Evolutionary conservation across 257 asterid genomes (phyloP).

Genomic region (Linaria vulgaris): DNA sequence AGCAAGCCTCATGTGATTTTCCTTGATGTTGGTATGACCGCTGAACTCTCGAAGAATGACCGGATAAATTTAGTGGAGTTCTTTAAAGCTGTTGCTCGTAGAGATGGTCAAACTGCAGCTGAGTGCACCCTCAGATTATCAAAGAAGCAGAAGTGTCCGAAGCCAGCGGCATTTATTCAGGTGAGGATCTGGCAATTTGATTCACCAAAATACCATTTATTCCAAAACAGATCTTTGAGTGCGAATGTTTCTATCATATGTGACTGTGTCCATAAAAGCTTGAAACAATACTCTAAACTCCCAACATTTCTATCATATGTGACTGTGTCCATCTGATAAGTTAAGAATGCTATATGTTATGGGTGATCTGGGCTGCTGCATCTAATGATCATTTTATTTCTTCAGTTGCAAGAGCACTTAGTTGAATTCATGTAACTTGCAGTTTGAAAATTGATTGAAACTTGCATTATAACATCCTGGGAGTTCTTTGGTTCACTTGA

Average conservation of each 20-base stretch:
- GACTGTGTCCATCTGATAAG: conserved; percentile 11
- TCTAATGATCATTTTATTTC: no score
- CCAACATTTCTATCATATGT: neutral
- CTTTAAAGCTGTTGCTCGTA: conserved; percentile 71
- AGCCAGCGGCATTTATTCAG: conserved; percentile 74
- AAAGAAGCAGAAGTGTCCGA: conserved; percentile 70
- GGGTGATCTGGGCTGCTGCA: no score
- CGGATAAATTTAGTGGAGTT: conserved; percentile 57
- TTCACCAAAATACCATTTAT: neutral
- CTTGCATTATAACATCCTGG: no score
- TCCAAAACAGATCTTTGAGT: conserved; percentile 13
- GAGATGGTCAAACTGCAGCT: conserved; percentile 80
- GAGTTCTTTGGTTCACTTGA: neutral
- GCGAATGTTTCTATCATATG: conserved; percentile 12
- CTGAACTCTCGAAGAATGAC: conserved; percentile 70
- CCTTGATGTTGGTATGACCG: conserved; percentile 88
- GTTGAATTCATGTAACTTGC: neutral
- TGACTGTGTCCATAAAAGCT: no score
- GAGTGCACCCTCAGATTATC: conserved; percentile 58
- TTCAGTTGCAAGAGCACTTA: no score
- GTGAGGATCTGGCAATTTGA: conserved; percentile 32
- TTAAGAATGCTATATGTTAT: conserved; percentile 1
- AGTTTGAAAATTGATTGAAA: neutral
- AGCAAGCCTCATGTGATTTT: conserved; percentile 70
- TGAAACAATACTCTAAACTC: neutral